Evolutionary conservation across 352 stramenopile species (phyloP).

Genomic region (Pythium oligandrum): DNA sequence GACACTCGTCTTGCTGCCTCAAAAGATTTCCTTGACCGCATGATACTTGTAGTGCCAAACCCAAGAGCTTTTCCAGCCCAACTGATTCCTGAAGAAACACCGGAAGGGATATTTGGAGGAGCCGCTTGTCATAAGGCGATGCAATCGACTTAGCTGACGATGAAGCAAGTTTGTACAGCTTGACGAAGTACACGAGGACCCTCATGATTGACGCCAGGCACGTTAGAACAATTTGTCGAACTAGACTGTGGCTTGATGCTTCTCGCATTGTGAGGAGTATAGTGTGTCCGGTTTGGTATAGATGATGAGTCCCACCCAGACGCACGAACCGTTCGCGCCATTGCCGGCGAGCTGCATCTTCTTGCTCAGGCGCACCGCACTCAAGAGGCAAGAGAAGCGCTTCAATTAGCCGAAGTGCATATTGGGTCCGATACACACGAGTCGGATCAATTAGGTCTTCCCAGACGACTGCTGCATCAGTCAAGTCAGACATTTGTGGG

Average conservation of each 20-base stretch:
- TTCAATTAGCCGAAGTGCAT: constrained; percentile 64
- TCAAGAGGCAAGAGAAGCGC: constrained; percentile 50
- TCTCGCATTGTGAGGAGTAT: no score
- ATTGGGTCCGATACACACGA: constrained; percentile 56
- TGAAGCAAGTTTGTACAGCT: constrained; percentile 2
- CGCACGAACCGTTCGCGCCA: constrained; percentile 79
- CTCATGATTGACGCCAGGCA: constrained; percentile 43
- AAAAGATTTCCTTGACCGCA: no score
- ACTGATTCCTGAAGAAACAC: background rate
- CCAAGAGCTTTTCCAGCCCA: no score
- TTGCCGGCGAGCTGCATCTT: constrained; percentile 49
- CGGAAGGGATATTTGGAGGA: constrained; percentile 10
- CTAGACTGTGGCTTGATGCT: no score
- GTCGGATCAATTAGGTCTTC: constrained; percentile 32
- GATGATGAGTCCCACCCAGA: constrained; percentile 40
- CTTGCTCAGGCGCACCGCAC: background rate
- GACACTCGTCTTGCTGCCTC: no score
- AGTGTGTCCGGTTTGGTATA: constrained; percentile 32
- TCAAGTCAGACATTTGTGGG: background rate
- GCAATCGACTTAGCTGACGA: background rate
- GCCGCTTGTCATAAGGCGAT: constrained; percentile 12
- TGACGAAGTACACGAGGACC: constrained; percentile 21
- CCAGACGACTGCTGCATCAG: constrained; percentile 25
- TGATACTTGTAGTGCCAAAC: no score
- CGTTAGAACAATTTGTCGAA: constrained; percentile 11